phyloP scores from a whole-genome alignment of 768 basidiomycete species.

The Kwoniella sp. region DNA sequence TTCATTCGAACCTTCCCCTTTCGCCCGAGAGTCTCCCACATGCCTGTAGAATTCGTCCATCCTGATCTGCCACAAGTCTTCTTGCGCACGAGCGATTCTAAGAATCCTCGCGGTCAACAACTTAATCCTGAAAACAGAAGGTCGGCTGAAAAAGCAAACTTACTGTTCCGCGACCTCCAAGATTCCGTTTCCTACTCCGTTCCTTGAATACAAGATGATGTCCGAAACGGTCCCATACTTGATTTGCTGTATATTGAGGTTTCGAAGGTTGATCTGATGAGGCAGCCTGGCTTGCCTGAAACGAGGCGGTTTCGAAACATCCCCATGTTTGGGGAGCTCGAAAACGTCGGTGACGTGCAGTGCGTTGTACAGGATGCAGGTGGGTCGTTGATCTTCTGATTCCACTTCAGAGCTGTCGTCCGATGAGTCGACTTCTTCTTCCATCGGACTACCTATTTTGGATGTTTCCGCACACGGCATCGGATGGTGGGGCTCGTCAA shows the following conservation, averaged over 20 bases:
- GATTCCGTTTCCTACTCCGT: conserved; percentile 41
- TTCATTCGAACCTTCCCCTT: conserved; percentile 37
- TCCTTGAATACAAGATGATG: conserved; percentile 50
- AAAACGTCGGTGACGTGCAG: conserved; percentile 48
- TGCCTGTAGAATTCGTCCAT: conserved; percentile 42
- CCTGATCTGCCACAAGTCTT: conserved; percentile 44
- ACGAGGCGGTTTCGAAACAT: background rate
- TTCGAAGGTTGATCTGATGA: conserved; percentile 50
- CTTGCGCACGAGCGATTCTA: conserved; percentile 52
- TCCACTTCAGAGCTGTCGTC: conserved; percentile 12
- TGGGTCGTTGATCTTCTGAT: conserved; percentile 32
- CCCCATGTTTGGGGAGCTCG: conserved; percentile 31
- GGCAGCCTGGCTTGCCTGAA: conserved; percentile 48
- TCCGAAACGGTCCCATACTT: conserved; percentile 57
- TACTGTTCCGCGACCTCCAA: conserved; percentile 50
- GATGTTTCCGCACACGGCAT: conserved; percentile 20
- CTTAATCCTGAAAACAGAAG: no score
- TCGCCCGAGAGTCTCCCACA: background rate
- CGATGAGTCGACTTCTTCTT: conserved; percentile 15
- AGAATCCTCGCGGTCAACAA: no score
- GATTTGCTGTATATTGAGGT: conserved; percentile 55
- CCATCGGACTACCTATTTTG: conserved; percentile 9
- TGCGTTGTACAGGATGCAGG: conserved; percentile 43
- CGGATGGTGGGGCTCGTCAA: conserved; percentile 30
- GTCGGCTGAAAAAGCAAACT: conserved; percentile 13